Conservation (phyloP, 2,329 filamentous ascomycete genomes). For the Calonectria ilicicola region DNA sequence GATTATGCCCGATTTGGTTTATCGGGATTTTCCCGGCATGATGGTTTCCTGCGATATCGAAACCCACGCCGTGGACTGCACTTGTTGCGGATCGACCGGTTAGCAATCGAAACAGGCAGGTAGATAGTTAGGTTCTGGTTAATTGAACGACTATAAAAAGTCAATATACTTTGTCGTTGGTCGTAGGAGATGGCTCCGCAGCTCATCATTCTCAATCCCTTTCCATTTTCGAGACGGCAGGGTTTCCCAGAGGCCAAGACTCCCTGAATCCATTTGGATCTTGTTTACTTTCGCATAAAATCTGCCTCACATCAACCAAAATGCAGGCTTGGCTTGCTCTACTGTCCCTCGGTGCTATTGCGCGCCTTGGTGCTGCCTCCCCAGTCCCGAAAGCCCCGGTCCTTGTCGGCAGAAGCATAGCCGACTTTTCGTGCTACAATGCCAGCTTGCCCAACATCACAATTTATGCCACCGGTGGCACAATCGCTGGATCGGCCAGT, state of each 20-base stretch:
- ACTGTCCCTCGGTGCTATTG: not conserved
- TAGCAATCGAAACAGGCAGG: not conserved
- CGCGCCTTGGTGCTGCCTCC: not conserved
- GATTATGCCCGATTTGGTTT: not conserved
- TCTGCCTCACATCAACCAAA: not conserved
- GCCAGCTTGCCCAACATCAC: constrained; percentile 63
- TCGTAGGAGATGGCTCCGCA: not conserved
- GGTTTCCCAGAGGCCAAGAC: too few species aligned
- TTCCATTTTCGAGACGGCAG: not conserved
- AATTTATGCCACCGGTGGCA: constrained; percentile 69
- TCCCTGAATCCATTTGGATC: not conserved
- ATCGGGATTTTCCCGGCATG: not conserved
- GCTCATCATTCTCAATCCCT: not conserved
- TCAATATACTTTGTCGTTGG: not conserved
- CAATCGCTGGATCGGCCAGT: constrained; percentile 65
- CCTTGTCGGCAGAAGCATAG: not conserved
- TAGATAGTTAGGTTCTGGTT: not conserved
- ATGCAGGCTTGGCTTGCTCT: not conserved
- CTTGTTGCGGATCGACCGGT: not conserved
- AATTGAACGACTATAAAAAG: not conserved
- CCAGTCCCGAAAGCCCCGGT: not conserved
- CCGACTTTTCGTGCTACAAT: constrained; percentile 41
- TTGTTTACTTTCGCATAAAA: not conserved
- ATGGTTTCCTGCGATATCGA: not conserved
- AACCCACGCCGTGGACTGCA: not conserved